Conservation (phyloP, 208 protist species). For the Trypanosoma cruzi region DNA sequence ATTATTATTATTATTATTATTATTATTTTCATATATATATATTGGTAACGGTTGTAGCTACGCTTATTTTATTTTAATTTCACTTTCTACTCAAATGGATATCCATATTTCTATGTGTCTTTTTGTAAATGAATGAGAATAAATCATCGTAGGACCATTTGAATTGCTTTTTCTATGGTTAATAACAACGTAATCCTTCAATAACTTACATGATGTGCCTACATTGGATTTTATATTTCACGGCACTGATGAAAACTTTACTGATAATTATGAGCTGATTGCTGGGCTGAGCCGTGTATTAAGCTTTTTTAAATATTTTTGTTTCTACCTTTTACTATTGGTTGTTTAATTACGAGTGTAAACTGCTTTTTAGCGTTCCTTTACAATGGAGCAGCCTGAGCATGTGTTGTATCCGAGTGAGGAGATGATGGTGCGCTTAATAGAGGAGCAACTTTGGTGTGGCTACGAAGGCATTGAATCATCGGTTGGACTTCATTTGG, state of each 20-base stretch:
- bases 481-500: constrained; percentile 14
- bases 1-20: too few species aligned
- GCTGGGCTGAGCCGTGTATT: not conserved
- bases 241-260: not conserved
- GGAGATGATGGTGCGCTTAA: constrained; percentile 60
- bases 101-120: not conserved
- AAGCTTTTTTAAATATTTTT: not conserved
- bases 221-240: not conserved
- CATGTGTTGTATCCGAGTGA: constrained; percentile 21
- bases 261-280: not conserved
- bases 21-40: too few species aligned
- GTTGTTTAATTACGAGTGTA: not conserved
- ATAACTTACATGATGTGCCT: not conserved
- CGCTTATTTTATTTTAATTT: not conserved
- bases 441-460: constrained; percentile 77
- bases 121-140: not conserved
- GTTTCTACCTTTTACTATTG: not conserved
- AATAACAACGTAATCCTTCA: too few species aligned
- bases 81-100: too few species aligned
- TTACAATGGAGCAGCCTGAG: constrained; percentile 30
- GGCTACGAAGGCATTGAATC: constrained; percentile 30
- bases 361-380: constrained; percentile 2
- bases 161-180: too few species aligned
- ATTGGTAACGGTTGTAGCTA: too few species aligned
- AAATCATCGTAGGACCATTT: not conserved